Evolutionary conservation across 2,329 filamentous ascomycete genomes (phyloP).

Genomic region (Aplosporella prunicola): DNA sequence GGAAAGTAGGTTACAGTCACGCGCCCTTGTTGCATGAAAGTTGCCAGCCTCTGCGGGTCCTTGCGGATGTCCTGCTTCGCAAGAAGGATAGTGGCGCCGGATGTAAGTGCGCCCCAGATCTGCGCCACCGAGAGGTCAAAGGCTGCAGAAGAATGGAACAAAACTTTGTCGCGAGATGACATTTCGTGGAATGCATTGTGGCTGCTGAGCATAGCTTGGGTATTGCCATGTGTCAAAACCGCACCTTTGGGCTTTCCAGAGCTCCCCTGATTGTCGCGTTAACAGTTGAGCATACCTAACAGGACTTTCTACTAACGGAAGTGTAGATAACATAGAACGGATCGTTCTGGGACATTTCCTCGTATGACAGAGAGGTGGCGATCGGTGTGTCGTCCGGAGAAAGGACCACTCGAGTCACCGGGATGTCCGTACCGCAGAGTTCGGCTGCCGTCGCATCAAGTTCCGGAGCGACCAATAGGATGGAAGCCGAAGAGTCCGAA

Average conservation of each 20-base stretch:
- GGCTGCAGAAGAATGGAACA: constrained; percentile 13
- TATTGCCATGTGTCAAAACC: constrained; percentile 11
- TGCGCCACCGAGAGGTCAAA: constrained; percentile 37
- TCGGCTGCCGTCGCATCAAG: background rate
- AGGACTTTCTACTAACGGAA: constrained; percentile 4
- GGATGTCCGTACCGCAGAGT: background rate
- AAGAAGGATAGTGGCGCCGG: constrained; percentile 32
- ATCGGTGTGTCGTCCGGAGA: background rate
- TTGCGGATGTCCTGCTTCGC: constrained; percentile 21
- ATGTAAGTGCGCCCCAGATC: constrained; percentile 32
- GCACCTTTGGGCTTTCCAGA: constrained; percentile 8
- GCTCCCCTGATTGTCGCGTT: constrained; percentile 3
- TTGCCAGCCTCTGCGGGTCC: constrained; percentile 27
- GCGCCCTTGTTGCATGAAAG: constrained; percentile 26
- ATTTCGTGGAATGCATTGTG: constrained; percentile 1
- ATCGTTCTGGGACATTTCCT: background rate
- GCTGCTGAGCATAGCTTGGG: constrained; percentile 13
- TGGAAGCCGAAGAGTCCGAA: background rate
- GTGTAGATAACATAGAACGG: constrained; percentile 7
- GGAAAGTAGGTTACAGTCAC: constrained; percentile 28
- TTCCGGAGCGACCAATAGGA: background rate
- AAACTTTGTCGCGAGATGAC: constrained; percentile 2
- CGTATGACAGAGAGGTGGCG: background rate
- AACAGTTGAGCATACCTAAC: background rate
- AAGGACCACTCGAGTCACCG: background rate